Conservation (phyloP, 2,329 filamentous ascomycete species). For the Fusarium avenaceum region DNA sequence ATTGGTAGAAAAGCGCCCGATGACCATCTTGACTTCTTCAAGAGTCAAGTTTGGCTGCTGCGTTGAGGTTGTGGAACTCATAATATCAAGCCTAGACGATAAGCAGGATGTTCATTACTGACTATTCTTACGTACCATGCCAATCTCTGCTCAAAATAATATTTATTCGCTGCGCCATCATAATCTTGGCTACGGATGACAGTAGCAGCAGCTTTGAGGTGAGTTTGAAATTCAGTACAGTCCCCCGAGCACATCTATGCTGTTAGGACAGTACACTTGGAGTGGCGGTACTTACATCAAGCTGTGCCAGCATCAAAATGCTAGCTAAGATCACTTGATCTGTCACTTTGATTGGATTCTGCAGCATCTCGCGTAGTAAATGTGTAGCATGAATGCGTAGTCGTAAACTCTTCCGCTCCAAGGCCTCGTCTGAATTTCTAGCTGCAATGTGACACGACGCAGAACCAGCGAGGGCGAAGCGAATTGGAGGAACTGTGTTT, state of each 20-base stretch:
- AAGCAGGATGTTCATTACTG: accelerated
- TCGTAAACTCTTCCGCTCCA: slow-evolving; percentile 17
- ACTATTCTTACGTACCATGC: background rate
- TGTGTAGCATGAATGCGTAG: slow-evolving; percentile 13
- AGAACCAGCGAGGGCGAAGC: slow-evolving; percentile 18
- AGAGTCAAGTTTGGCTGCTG: background rate
- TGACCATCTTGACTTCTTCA: background rate
- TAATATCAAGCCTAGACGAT: slow-evolving; percentile 17
- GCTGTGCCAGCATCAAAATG: slow-evolving; percentile 24
- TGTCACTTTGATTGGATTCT: background rate
- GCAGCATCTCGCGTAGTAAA: slow-evolving; percentile 7
- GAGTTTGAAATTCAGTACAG: slow-evolving; percentile 19
- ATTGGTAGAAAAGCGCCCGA: background rate
- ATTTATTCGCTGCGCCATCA: background rate
- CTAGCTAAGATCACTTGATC: slow-evolving; percentile 17
- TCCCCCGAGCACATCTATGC: slow-evolving; percentile 28
- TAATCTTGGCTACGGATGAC: background rate
- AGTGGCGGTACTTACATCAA: slow-evolving; percentile 3
- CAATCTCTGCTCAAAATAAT: slow-evolving; percentile 27
- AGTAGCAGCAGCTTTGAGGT: slow-evolving; percentile 10
- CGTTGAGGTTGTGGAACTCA: slow-evolving; percentile 9
- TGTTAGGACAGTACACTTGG: background rate
- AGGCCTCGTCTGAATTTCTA: background rate
- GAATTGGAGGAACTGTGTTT: slow-evolving; percentile 10
- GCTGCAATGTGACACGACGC: slow-evolving; percentile 29